A percentile compares a stretch with the other conserved stretches of the same genome.
phyloP scores from a whole-genome alignment of 768 basidiomycete species.

The Gymnopilus dilepis region DNA sequence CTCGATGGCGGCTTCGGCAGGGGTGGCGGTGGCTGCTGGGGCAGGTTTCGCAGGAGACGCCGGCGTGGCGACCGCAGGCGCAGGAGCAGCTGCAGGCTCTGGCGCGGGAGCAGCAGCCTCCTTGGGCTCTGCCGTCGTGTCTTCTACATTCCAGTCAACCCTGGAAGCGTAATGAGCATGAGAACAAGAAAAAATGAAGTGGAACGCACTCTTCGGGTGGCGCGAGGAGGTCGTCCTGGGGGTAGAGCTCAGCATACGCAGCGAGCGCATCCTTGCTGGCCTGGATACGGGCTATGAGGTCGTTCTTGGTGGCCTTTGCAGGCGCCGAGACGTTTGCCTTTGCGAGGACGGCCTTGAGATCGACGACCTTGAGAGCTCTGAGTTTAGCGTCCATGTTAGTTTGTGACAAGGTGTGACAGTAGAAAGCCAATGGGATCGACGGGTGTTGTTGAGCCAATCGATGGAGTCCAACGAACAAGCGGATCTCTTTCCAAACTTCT shows the following conservation, averaged over 20 bases:
- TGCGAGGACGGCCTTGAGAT: conserved; percentile 66
- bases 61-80: conserved; percentile 4
- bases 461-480: conserved; percentile 32
- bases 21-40: conserved; percentile 1
- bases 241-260: conserved; percentile 49
- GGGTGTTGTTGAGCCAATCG: conserved; percentile 27
- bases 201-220: conserved; percentile 41
- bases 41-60: not conserved
- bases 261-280: conserved; percentile 55
- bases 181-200: conserved; percentile 2
- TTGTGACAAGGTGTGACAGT: conserved; percentile 27
- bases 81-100: conserved; percentile 6
- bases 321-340: conserved; percentile 54
- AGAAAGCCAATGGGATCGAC: conserved; percentile 24
- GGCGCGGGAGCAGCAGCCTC: conserved; percentile 16
- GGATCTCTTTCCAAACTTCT: conserved; percentile 35
- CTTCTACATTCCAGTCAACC: conserved; percentile 48
- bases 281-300: conserved; percentile 68
- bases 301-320: conserved; percentile 66
- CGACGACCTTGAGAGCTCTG: conserved; percentile 73
- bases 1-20: not conserved
- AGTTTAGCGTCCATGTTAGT: conserved; percentile 43
- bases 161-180: conserved; percentile 26
- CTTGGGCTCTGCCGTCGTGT: conserved; percentile 19
- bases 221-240: conserved; percentile 36